Evolutionary conservation across 495 filamentous ascomycete species (phyloP).

Genomic region (Penicillium silybi): DNA sequence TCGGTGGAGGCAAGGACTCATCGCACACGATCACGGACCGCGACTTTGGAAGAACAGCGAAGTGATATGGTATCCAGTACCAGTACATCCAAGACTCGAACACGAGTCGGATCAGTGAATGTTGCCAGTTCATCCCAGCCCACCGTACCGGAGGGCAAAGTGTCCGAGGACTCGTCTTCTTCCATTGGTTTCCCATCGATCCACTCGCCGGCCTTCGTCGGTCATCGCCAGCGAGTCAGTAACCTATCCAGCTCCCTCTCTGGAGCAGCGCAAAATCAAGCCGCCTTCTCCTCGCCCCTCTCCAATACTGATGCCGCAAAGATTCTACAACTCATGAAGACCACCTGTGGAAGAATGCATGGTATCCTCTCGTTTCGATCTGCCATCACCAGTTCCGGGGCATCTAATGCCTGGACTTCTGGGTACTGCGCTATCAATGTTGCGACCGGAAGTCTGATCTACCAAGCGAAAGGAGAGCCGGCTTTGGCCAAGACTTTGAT

Average conservation of each 20-base stretch:
- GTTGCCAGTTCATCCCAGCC: conserved; percentile 32
- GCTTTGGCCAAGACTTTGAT: conserved; percentile 59
- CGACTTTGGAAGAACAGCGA: conserved; percentile 46
- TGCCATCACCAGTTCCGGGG: conserved; percentile 48
- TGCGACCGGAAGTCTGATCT: conserved; percentile 52
- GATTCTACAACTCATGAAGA: conserved; percentile 54
- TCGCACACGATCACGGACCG: conserved; percentile 47
- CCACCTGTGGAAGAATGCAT: conserved; percentile 55
- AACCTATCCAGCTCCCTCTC: conserved; percentile 37
- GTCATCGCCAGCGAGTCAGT: conserved; percentile 41
- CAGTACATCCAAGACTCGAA: conserved; percentile 35
- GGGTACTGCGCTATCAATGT: conserved; percentile 57
- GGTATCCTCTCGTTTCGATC: conserved; percentile 54
- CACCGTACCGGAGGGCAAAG: conserved; percentile 20
- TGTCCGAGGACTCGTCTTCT: conserved; percentile 18
- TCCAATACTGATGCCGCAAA: conserved; percentile 48
- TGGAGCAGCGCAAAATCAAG: conserved; percentile 29
- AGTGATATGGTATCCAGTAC: conserved; percentile 39
- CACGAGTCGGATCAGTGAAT: conserved; percentile 45
- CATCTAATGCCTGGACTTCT: conserved; percentile 48
- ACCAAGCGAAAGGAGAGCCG: conserved; percentile 54
- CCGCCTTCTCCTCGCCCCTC: conserved; percentile 51
- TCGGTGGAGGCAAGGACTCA: conserved; percentile 31
- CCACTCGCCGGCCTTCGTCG: conserved; percentile 37
- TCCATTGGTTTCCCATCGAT: conserved; percentile 54